Conservation (phyloP, 1,139 yeast genomes). For the Blastobotrys arbuscula region DNA sequence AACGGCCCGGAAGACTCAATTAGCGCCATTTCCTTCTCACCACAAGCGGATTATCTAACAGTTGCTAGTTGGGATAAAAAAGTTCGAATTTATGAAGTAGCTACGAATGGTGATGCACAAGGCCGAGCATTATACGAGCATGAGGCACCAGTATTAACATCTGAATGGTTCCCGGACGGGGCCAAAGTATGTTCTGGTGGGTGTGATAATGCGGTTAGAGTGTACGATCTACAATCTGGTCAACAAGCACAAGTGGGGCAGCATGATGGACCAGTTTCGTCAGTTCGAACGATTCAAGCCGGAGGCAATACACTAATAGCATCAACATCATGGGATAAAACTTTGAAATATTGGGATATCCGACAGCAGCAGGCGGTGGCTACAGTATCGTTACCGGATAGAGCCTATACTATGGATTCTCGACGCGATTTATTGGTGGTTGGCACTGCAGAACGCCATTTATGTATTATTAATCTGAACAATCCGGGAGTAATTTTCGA, state of each 20-base stretch:
- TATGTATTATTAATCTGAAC: slow-evolving; percentile 63
- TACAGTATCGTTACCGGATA: slow-evolving; percentile 77
- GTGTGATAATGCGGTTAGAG: slow-evolving; percentile 80
- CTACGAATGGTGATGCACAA: slow-evolving; percentile 56
- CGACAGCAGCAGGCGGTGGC: slow-evolving; percentile 82
- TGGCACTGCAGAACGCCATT: slow-evolving; percentile 87
- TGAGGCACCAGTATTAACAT: slow-evolving; percentile 77
- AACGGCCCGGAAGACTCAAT: slow-evolving; percentile 92
- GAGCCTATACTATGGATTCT: slow-evolving; percentile 87
- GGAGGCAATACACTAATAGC: slow-evolving; percentile 78
- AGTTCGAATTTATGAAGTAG: slow-evolving; percentile 86
- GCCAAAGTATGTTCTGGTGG: slow-evolving; percentile 87
- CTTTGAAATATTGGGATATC: slow-evolving; percentile 89
- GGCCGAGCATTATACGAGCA: slow-evolving; percentile 91
- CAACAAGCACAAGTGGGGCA: slow-evolving; percentile 80
- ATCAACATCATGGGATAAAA: slow-evolving; percentile 95
- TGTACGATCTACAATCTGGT: slow-evolving; percentile 77
- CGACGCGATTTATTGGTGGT: slow-evolving; percentile 78
- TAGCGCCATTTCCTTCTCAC: slow-evolving; percentile 83
- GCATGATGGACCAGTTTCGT: slow-evolving; percentile 76
- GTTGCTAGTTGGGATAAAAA: slow-evolving; percentile 95
- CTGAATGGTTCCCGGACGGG: slow-evolving; percentile 85
- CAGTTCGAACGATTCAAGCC: slow-evolving; percentile 64
- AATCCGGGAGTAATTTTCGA: slow-evolving; percentile 83
- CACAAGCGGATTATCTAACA: slow-evolving; percentile 76